Conservation (phyloP, 805 yeast species). For the Ogataea kodamae region DNA sequence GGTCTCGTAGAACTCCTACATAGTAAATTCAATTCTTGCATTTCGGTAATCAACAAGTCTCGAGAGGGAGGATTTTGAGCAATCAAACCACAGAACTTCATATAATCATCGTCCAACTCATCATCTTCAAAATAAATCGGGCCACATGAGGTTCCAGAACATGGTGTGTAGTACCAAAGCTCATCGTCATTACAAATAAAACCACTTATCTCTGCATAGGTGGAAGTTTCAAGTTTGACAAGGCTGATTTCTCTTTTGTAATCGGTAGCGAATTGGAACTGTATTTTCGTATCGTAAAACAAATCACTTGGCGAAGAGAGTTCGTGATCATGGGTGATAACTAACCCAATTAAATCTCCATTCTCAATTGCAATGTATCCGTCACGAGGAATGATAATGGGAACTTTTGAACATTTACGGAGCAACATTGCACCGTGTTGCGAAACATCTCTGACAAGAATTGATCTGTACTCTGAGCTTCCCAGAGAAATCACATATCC, state of each 20-base stretch:
- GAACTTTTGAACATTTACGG: slow-evolving; percentile 1
- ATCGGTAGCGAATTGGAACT: slow-evolving; percentile 21
- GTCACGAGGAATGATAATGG: neutral
- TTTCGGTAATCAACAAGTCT: neutral
- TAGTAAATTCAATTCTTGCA: neutral
- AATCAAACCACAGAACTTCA: slow-evolving; percentile 1
- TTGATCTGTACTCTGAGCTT: slow-evolving; percentile 1
- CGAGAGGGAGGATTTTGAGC: neutral
- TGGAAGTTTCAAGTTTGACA: slow-evolving; percentile 15
- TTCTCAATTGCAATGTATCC: slow-evolving; percentile 1
- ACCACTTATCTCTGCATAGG: slow-evolving; percentile 2
- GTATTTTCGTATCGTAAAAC: slow-evolving; percentile 24
- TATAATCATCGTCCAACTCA: slow-evolving; percentile 1
- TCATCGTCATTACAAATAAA: neutral
- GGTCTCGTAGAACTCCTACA: neutral
- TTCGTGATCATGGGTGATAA: slow-evolving; percentile 4
- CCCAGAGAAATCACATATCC: slow-evolving; percentile 8
- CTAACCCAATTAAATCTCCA: slow-evolving; percentile 26
- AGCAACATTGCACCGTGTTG: slow-evolving; percentile 20
- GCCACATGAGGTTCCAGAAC: neutral
- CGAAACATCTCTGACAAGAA: slow-evolving; percentile 16
- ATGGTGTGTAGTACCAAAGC: slow-evolving; percentile 4
- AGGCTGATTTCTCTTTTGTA: slow-evolving; percentile 10
- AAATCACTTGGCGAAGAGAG: slow-evolving; percentile 8
- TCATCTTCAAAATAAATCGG: slow-evolving; percentile 3